phyloP scores from a whole-genome alignment of 176 grass and related monocot genomes.

The Carex scoparia region DNA sequence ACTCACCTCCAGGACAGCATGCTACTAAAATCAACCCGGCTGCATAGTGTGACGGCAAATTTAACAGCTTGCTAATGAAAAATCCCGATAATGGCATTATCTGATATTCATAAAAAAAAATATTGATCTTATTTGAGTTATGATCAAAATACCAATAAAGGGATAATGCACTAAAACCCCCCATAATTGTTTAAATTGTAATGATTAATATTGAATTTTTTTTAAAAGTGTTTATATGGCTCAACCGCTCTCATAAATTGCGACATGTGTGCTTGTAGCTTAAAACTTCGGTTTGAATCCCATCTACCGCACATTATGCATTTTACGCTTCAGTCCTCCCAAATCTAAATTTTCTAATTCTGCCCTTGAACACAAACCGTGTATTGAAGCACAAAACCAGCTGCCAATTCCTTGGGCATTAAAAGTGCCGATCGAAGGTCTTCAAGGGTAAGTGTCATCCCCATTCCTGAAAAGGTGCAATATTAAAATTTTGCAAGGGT shows the following conservation, averaged over 20 bases:
- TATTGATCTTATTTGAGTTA: background rate
- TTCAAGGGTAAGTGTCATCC: slow-evolving; percentile 79
- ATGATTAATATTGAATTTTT: too few species aligned
- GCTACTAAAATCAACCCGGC: slow-evolving; percentile 73
- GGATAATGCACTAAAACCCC: background rate
- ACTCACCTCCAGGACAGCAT: slow-evolving; percentile 81
- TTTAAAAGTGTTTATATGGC: too few species aligned
- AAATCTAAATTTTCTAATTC: too few species aligned
- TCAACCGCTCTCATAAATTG: too few species aligned
- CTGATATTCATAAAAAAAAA: slow-evolving; percentile 38
- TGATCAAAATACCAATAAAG: background rate
- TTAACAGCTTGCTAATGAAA: slow-evolving; percentile 65
- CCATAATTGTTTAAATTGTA: too few species aligned
- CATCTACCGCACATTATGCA: too few species aligned
- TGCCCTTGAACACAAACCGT: slow-evolving; percentile 29
- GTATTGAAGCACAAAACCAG: slow-evolving; percentile 81
- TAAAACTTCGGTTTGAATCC: too few species aligned
- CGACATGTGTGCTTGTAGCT: too few species aligned
- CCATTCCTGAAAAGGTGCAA: slow-evolving; percentile 48
- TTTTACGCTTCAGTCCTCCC: too few species aligned
- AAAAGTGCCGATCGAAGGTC: slow-evolving; percentile 58
- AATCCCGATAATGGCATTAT: slow-evolving; percentile 84
- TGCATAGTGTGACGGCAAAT: slow-evolving; percentile 78
- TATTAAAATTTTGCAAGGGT: too few species aligned
- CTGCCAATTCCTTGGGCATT: slow-evolving; percentile 82